A percentile compares a stretch with the other conserved stretches of the same genome.
phyloP scores from a whole-genome alignment of 257 asterid species.

The Echites panduratus region DNA sequence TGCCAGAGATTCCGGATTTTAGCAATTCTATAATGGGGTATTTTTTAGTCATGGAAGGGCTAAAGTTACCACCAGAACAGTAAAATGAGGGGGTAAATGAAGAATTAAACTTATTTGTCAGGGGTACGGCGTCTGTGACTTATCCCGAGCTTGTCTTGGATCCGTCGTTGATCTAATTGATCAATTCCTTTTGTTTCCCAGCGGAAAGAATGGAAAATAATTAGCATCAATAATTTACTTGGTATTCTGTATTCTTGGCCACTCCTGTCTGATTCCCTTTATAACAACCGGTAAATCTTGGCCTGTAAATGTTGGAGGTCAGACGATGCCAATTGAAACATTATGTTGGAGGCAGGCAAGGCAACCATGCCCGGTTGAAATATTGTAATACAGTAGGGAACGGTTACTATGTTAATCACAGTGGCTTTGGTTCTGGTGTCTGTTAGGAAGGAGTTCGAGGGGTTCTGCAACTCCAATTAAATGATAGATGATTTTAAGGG shows the following conservation, averaged over 20 bases:
- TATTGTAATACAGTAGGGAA: too few relatives aligned
- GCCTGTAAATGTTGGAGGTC: not conserved
- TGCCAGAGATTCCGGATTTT: not conserved
- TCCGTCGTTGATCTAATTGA: not conserved
- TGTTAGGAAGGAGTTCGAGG: not conserved
- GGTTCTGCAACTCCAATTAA: not conserved
- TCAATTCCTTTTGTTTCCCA: not conserved
- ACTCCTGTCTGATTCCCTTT: not conserved
- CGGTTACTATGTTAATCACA: not conserved
- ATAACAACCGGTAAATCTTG: not conserved
- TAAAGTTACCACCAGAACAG: not conserved
- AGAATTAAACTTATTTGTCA: not conserved
- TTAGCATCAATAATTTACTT: not conserved
- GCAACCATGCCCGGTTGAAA: not conserved
- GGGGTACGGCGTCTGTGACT: not conserved
- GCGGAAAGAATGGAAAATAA: too few relatives aligned
- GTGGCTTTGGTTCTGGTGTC: not conserved
- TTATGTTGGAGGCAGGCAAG: not conserved
- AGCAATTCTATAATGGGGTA: not conserved
- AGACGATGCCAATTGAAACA: not conserved
- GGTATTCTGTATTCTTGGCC: not conserved
- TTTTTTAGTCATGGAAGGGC: not conserved
- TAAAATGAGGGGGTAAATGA: not conserved
- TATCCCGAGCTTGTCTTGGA: not conserved
- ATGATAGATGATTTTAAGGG: not conserved